Base-by-base conservation (phyloP, 768 basidiomycete species). In the Boletus insuetus region DNA sequence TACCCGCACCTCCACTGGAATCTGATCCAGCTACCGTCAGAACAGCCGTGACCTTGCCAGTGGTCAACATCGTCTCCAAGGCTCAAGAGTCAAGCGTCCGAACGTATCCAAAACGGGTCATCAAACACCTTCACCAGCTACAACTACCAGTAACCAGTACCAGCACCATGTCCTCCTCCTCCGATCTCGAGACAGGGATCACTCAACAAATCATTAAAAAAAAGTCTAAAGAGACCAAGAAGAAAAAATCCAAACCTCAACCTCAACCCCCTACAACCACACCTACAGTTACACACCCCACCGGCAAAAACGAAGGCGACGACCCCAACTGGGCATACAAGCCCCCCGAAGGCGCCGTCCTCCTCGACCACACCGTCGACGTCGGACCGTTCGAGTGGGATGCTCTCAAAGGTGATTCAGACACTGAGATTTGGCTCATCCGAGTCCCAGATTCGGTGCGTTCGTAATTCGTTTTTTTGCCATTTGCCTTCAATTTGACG, bases 1-100 rank as follows among this genome's bases (percentile, higher is more conserved):
- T 92, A 0, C 94, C 94, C 31, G 94, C 93, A 2, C 94, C 93
- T 22, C 91, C 91, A 31, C 89, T 82, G 2, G 86, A 82, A 64
- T 95, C 94, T 14, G 89, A 84, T 9, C 92, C 87, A 19, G 89
- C 89, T 9, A 92, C 90, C 0, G 88, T 87, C 51, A 92, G 66
- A 1, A 88, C 74, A 1, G 77, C 68, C 3, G 72, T 75, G 4
- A 54, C 32, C 5, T 35, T 26, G n/a, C n/a, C n/a, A n/a, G n/a
- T n/a, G 34, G 29, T 41, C 2, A 35, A 35, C 65, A 59, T 69
- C 11, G 14, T 17, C 1, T 26, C 1, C n/a, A n/a, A n/a, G n/a
- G n/a, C n/a, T n/a, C n/a, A n/a, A n/a, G n/a, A n/a, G n/a, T n/a
- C n/a, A n/a, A n/a, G n/a, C n/a, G n/a, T n/a, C n/a, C n/a, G n/a